These are phyloP conservation scores for Magnolia officinalis DNA, from an alignment of 164 flowering plant species.

Conservation along the genomic window DNA sequence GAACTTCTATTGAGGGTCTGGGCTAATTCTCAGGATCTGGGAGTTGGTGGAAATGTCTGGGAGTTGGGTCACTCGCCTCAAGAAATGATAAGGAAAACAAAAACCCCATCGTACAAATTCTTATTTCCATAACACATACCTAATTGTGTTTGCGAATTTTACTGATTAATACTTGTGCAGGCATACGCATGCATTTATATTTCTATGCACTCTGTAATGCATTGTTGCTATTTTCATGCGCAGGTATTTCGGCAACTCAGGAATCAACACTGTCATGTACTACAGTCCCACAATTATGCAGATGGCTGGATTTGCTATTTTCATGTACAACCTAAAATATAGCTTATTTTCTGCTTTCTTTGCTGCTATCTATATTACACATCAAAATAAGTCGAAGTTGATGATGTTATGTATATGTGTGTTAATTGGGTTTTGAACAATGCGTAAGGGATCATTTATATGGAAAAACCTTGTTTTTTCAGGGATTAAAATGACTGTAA, in stretches of 20 bases:
- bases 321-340: background rate
- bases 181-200: background rate
- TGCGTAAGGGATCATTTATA: no score
- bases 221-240: conserved; percentile 10
- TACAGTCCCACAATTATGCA: conserved; percentile 98
- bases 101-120: no score
- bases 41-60: background rate
- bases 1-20: conserved; percentile 92
- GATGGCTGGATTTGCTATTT: conserved; percentile 75
- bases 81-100: background rate
- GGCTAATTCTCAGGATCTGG: conserved; percentile 82
- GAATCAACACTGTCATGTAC: conserved; percentile 98
- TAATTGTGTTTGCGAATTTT: no score
- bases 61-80: conserved; percentile 2
- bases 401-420: background rate
- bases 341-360: background rate
- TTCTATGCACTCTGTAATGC: background rate
- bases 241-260: conserved; percentile 97
- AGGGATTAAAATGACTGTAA: no score
- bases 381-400: background rate
- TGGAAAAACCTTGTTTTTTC: no score
- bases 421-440: background rate
- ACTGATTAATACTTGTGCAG: background rate
- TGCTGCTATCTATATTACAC: background rate
- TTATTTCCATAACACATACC: background rate